phyloP scores from a whole-genome alignment of 371 early-diverging fungal species.

The Actinomortierella wolfii region DNA sequence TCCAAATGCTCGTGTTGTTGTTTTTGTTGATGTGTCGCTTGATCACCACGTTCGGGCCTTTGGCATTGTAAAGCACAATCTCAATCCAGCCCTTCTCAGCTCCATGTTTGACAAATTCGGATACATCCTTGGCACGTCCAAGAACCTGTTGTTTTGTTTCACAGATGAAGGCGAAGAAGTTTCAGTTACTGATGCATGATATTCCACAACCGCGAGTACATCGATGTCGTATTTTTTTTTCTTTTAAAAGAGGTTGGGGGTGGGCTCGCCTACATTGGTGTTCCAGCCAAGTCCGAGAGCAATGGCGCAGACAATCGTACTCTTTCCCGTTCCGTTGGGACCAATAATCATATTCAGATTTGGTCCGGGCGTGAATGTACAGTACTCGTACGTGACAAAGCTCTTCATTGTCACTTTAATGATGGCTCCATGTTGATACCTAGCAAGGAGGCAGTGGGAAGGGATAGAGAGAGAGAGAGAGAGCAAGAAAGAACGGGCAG shows the following conservation, averaged over 20 bases:
- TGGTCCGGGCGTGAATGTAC: slow-evolving; percentile 88
- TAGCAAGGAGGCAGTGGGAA: slow-evolving; percentile 11
- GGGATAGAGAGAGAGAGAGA: too few relatives aligned
- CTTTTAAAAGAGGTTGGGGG: too few relatives aligned
- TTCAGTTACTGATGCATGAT: too few relatives aligned
- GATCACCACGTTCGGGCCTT: slow-evolving; percentile 61
- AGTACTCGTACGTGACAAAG: slow-evolving; percentile 93
- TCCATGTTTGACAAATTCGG: slow-evolving; percentile 93
- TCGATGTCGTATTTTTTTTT: too few relatives aligned
- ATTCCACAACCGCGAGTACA: too few relatives aligned
- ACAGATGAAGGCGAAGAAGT: too few relatives aligned
- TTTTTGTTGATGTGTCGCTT: slow-evolving; percentile 70
- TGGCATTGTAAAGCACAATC: slow-evolving; percentile 72
- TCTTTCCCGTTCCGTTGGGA: slow-evolving; percentile 99
- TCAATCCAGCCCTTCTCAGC: slow-evolving; percentile 78
- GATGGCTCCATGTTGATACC: slow-evolving; percentile 77
- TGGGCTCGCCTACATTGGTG: slow-evolving; percentile 68
- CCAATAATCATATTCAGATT: slow-evolving; percentile 97
- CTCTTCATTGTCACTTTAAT: slow-evolving; percentile 78
- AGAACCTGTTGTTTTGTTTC: slow-evolving; percentile 53
- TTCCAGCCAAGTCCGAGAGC: slow-evolving; percentile 95
- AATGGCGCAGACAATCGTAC: slow-evolving; percentile 96
- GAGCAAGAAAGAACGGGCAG: too few relatives aligned
- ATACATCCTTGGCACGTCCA: slow-evolving; percentile 86
- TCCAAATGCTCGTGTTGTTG: slow-evolving; percentile 76